Percentiles rank a stretch among this genome's conserved stretches.
Conservation (phyloP, 352 stramenopile species). For the Phytophthora lateralis region DNA sequence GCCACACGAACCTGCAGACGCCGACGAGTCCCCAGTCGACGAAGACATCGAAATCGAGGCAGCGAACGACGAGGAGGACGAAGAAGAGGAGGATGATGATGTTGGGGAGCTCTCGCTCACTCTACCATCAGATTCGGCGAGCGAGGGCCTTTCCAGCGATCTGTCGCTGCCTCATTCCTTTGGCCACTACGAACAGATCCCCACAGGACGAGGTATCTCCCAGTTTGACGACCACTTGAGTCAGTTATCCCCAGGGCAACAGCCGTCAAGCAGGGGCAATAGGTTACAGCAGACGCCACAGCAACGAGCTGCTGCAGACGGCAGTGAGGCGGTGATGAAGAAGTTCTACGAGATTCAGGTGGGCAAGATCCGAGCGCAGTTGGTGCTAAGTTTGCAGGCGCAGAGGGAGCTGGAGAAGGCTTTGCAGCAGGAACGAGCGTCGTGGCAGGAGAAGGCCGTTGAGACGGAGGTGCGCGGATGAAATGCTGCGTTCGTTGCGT, state of each 20-base stretch:
- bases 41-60: slow-evolving; percentile 24
- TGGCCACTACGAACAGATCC: slow-evolving; percentile 56
- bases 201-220: slow-evolving; percentile 33
- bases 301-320: slow-evolving; percentile 5
- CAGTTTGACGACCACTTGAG: slow-evolving; percentile 70
- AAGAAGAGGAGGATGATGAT: slow-evolving; percentile 29
- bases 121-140: slow-evolving; percentile 56
- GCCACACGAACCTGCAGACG: slow-evolving; percentile 3
- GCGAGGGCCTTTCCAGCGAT: slow-evolving; percentile 73
- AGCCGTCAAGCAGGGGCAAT: slow-evolving; percentile 12
- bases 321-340: slow-evolving; percentile 57
- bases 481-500: background rate
- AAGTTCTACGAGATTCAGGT: slow-evolving; percentile 86
- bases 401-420: slow-evolving; percentile 58
- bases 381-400: slow-evolving; percentile 48
- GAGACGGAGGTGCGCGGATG: slow-evolving; percentile 34
- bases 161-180: slow-evolving; percentile 75
- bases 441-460: slow-evolving; percentile 28
- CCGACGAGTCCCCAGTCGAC: slow-evolving; percentile 27
- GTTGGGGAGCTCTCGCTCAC: slow-evolving; percentile 40
- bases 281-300: slow-evolving; percentile 20
- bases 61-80: slow-evolving; percentile 28
- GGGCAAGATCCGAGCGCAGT: slow-evolving; percentile 71
- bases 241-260: slow-evolving; percentile 2
- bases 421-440: slow-evolving; percentile 48